Conservation (phyloP, 73 alveolate species). For the Blepharisma japonicum region DNA sequence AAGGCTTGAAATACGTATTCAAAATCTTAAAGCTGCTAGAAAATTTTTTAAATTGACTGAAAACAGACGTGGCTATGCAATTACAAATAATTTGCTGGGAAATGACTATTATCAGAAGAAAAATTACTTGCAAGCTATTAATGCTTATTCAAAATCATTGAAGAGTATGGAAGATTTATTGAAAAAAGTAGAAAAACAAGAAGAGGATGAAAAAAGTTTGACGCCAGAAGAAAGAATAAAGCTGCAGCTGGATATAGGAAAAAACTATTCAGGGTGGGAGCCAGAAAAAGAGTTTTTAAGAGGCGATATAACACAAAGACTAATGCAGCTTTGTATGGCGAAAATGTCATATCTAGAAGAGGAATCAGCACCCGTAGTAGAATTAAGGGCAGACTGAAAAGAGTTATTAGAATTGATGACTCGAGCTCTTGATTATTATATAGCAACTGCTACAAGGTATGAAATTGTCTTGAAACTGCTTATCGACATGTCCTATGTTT, state of each 20-base stretch:
- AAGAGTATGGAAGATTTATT: background rate
- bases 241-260: background rate
- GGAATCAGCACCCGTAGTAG: background rate
- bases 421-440: conserved; percentile 1
- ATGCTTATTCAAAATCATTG: background rate
- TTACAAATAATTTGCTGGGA: conserved; percentile 16
- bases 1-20: background rate
- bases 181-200: background rate
- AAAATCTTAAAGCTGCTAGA: background rate
- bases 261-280: conserved; percentile 4
- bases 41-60: background rate
- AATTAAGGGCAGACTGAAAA: conserved; percentile 19
- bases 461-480: background rate
- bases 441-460: background rate
- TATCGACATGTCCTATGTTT: conserved; percentile 25
- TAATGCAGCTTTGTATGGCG: background rate
- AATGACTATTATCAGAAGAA: background rate
- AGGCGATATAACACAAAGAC: background rate
- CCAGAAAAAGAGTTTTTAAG: background rate
- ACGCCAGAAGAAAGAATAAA: background rate
- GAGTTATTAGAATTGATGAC: background rate
- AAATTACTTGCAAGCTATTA: background rate
- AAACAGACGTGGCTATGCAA: conserved; percentile 11
- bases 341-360: background rate
- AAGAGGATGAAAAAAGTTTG: background rate